Base-by-base conservation (phyloP, 495 filamentous ascomycete genomes). In the Hyaloscypha finlandica region DNA sequence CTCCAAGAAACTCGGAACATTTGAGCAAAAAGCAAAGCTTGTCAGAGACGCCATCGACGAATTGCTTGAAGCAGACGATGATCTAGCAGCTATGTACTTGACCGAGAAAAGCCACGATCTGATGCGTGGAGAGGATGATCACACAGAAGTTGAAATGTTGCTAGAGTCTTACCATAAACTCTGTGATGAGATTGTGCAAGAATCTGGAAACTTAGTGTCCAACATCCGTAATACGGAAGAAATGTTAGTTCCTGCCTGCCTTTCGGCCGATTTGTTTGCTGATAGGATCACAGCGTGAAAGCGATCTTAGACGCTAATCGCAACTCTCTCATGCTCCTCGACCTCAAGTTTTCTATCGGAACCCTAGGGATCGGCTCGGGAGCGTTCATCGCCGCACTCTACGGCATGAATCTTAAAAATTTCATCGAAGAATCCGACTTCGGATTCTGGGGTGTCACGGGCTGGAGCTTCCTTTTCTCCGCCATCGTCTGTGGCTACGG, bases 361-460 rank as follows among this genome's bases (percentile, higher is more conserved):
- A 98, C 95, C 3, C 85, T 99, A 11, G 93, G 93, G 3, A 86
- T 99, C 35, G 94, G 91, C 64, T 90, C 92, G 70, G 95, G 95
- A 35, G 96, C 96, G 59, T 93, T 98, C 73, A 86, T 97, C 74
- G 95, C 95, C 32, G 93, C 92, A n/a, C 88, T 98, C 14, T 98
- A 98, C 81, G 95, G 95, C 71, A 97, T 97, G 94, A 99, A 99
- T 79, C 82, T 99, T 68, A 96, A 97, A 74, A 98, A 98, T 77
- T 99, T 98, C 77, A 89, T 98, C 69, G 95, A 99, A 80, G 95
- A 98, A 77, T 92, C 91, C n/a, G 88, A 92, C 76, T 82, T 93
- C 73, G 95, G 94, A 11, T 97, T 99, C 76, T 81, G 83, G 32
- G 87, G 84, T 53, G 88, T 98, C 68, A 91, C 88, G 4, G 81